A percentile compares a stretch with the other conserved stretches of the same genome.
Evolutionary conservation across 768 basidiomycete species (phyloP).

Genomic region (Kwoniella newhampshirensis): DNA sequence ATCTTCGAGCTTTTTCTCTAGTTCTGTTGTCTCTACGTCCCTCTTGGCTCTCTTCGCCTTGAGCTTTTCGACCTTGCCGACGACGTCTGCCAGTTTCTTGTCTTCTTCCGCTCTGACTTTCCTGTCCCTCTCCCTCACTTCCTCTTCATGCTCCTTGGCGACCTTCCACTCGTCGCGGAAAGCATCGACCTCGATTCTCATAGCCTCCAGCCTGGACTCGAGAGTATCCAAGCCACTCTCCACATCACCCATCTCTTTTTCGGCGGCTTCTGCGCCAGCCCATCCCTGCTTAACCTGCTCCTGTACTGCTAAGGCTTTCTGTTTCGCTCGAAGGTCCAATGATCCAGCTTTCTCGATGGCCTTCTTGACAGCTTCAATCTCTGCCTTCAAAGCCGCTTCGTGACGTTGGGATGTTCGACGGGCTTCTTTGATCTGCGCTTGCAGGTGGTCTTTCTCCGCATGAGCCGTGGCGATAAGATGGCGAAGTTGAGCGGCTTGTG

Average conservation of each 20-base stretch:
- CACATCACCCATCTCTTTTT: slow-evolving; percentile 56
- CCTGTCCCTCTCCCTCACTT: slow-evolving; percentile 38
- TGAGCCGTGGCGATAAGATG: slow-evolving; percentile 65
- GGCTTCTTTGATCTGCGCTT: slow-evolving; percentile 69
- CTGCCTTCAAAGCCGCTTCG: slow-evolving; percentile 73
- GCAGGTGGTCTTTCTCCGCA: slow-evolving; percentile 68
- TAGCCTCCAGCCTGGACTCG: slow-evolving; percentile 36
- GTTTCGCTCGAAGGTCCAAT: slow-evolving; percentile 74
- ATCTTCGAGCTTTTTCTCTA: slow-evolving; percentile 43
- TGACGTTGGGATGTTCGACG: slow-evolving; percentile 80
- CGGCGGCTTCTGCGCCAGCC: slow-evolving; percentile 59
- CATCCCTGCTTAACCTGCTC: slow-evolving; percentile 81
- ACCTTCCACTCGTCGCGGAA: slow-evolving; percentile 29
- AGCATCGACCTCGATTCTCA: slow-evolving; percentile 33
- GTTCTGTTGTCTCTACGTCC: slow-evolving; percentile 39
- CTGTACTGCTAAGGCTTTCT: slow-evolving; percentile 82
- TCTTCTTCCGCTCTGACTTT: slow-evolving; percentile 43
- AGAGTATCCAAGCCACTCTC: slow-evolving; percentile 58
- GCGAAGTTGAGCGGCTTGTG: slow-evolving; percentile 57
- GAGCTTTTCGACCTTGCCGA: slow-evolving; percentile 46
- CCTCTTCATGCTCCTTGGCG: slow-evolving; percentile 40
- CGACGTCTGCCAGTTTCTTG: slow-evolving; percentile 37
- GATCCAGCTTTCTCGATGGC: slow-evolving; percentile 75
- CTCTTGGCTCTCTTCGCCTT: slow-evolving; percentile 42
- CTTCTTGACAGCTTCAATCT: slow-evolving; percentile 80